A percentile compares a stretch with the other conserved stretches of the same genome.
Conservation (phyloP, 2,329 filamentous ascomycete genomes). For the Furcasterigmium furcatum region DNA sequence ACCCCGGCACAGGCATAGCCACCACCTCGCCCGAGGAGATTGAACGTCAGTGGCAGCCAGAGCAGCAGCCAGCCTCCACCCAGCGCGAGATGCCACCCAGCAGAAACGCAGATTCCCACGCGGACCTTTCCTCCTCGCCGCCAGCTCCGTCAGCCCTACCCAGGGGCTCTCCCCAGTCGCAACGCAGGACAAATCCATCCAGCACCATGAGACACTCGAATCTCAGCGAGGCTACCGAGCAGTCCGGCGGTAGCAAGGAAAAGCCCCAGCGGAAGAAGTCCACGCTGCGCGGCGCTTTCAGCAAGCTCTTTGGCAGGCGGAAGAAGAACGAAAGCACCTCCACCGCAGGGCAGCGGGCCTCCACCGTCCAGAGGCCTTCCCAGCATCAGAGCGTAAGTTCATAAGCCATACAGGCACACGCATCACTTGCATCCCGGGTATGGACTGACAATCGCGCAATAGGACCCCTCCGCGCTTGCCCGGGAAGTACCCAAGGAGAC, state of each 20-base stretch:
- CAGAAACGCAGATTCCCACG: constrained; percentile 8
- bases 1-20: constrained; percentile 32
- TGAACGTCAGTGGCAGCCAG: constrained; percentile 12
- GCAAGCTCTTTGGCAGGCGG: constrained; percentile 56
- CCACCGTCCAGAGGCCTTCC: constrained; percentile 17
- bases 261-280: constrained; percentile 54
- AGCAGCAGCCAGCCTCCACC: neutral
- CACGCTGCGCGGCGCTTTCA: constrained; percentile 51
- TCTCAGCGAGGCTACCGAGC: constrained; percentile 37
- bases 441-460: neutral
- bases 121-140: no score
- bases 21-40: constrained; percentile 21
- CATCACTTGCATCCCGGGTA: no score
- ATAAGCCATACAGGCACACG: neutral
- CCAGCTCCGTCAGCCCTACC: constrained; percentile 6
- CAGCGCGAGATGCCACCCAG: constrained; percentile 5
- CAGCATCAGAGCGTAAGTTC: constrained; percentile 49
- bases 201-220: constrained; percentile 44
- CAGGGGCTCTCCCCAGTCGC: constrained; percentile 18
- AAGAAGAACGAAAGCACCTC: constrained; percentile 40
- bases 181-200: constrained; percentile 31
- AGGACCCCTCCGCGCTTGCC: constrained; percentile 36
- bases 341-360: constrained; percentile 20
- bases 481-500: constrained; percentile 23
- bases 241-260: constrained; percentile 24